Base-by-base conservation (phyloP, 2,329 filamentous ascomycete genomes). In the Dendrostoma leiphaemia region DNA sequence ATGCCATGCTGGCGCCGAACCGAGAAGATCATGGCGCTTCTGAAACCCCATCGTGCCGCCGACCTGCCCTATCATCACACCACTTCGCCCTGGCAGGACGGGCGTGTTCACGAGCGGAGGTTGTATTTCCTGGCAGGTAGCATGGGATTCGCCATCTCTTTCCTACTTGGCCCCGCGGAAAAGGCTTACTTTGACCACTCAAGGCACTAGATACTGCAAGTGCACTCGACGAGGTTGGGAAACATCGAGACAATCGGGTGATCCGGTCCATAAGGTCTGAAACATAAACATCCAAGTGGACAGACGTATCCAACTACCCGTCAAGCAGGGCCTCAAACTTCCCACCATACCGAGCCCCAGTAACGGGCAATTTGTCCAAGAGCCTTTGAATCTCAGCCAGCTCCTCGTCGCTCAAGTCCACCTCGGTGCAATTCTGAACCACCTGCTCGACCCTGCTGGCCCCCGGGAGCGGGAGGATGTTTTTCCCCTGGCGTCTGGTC, bases 401-500 rank as follows among this genome's bases (percentile, higher is more conserved):
- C 57, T 85, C 83, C 2, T 72, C 73, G 4, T 75, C 70, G 1
- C 69, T 75, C 41, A 86, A 63, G 0, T 76, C 69, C 4, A 84
- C 70, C 23, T 71, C 60, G 51, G 72, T 75, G 35, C 74, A 69
- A 61, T 89, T 89, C 73, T 89, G 85, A 19, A 71, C 62, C 7
- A 88, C 75, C 24, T 84, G 74, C 40, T 71, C 74, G 8, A 69
- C 71, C 8, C 75, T 82, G 1, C 80, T 82, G 9, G 85, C 80
- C 2, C 86, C 86, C 0, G 86, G 86, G 56, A 89, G 88, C 6
- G 85, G 84, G 46, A 89, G 79, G 44, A 46, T 46, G 17, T 34
- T 71, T 54, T 88, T 79, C 13, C 79, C 82, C 10, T 78, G 74
- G 28, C 71, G 73, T 44, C 68, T 70, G 3, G 83, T 69, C 86